Conservation (phyloP, 73 alveolate genomes). For the Paramecium octaurelia region DNA sequence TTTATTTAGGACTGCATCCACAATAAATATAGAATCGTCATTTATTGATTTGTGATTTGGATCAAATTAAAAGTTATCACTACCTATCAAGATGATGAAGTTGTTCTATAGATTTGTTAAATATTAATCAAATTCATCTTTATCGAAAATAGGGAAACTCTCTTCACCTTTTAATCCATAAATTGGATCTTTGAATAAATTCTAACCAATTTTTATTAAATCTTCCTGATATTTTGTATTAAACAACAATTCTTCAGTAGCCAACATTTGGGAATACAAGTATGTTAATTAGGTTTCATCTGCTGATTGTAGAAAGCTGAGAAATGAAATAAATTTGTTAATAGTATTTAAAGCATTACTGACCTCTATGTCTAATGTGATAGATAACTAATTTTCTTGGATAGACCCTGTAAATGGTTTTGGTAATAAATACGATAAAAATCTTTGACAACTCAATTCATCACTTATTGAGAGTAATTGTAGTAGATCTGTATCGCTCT, state of each 20-base stretch:
- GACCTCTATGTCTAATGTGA: not conserved
- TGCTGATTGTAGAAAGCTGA: not conserved
- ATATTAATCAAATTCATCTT: slow-evolving; percentile 7
- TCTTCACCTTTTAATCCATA: slow-evolving; percentile 31
- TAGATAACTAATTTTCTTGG: not conserved
- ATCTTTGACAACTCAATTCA: slow-evolving; percentile 3
- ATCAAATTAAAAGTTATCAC: not conserved
- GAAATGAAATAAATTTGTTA: not conserved
- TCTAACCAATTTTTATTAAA: not conserved
- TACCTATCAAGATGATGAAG: not conserved
- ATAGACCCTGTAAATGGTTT: not conserved
- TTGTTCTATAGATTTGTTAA: not conserved
- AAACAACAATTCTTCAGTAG: slow-evolving; percentile 14
- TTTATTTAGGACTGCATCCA: not conserved
- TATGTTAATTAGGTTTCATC: not conserved
- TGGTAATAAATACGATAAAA: slow-evolving; percentile 10
- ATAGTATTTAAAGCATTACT: not conserved
- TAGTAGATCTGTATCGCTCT: not conserved
- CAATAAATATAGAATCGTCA: not conserved
- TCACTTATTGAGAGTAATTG: not conserved
- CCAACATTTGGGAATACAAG: slow-evolving; percentile 13
- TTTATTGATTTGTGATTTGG: not conserved
- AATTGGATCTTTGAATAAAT: not conserved
- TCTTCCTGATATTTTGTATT: not conserved
- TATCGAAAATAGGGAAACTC: slow-evolving; percentile 12